phyloP scores from a whole-genome alignment of 371 early-diverging fungal genomes.

The Caulochytrium protostelioides region DNA sequence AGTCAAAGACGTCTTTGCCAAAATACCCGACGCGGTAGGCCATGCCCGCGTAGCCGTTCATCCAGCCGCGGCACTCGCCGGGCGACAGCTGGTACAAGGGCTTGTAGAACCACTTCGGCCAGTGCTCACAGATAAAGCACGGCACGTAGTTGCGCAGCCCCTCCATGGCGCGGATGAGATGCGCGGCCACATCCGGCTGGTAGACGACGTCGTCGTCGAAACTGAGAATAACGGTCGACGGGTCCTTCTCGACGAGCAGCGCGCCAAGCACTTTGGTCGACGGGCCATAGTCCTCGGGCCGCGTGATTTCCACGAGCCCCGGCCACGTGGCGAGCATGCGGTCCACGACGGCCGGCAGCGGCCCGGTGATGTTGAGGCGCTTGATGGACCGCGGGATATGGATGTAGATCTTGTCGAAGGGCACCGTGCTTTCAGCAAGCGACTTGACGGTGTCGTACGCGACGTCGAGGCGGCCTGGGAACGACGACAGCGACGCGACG shows the following conservation, averaged over 20 bases:
- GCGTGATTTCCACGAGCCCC: no score
- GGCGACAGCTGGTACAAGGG: background rate
- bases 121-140: conserved; percentile 5
- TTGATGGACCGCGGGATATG: no score
- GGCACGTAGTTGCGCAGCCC: background rate
- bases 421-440: no score
- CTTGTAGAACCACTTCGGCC: conserved; percentile 4
- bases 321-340: no score
- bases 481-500: no score
- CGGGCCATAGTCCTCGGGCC: conserved; percentile 4
- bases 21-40: conserved; percentile 7
- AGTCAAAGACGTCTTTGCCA: conserved; percentile 3
- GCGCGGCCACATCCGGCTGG: conserved; percentile 1
- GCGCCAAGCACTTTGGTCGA: conserved; percentile 6
- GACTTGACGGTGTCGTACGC: no score
- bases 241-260: conserved; percentile 4
- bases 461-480: no score
- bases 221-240: conserved; percentile 6
- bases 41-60: conserved; percentile 5
- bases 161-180: conserved; percentile 3
- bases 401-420: no score
- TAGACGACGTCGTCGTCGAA: conserved; percentile 9
- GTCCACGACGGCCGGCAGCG: no score
- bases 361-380: no score
- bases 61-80: conserved; percentile 6